These are phyloP conservation scores for Sporothrix curviconia DNA, from an alignment of 2,329 filamentous ascomycete species.

Conservation along the genomic window DNA sequence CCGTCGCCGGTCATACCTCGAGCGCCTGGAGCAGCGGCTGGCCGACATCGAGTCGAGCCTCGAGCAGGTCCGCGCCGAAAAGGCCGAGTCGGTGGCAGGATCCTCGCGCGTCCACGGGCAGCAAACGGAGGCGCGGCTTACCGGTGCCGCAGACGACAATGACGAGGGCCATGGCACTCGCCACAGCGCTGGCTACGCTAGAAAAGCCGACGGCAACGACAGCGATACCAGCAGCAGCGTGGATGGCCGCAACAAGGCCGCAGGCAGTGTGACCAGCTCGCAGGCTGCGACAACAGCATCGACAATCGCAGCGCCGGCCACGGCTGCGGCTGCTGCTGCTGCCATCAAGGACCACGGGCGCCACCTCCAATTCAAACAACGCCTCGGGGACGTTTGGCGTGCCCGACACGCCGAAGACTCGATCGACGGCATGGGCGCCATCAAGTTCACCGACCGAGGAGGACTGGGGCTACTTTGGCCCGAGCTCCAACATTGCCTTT, in stretches of 20 bases:
- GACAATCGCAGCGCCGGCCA: background rate
- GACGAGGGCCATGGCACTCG: background rate
- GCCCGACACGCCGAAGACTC: constrained; percentile 12
- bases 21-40: constrained; percentile 13
- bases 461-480: constrained; percentile 22
- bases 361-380: background rate
- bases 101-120: background rate
- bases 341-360: no score
- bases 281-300: background rate
- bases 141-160: background rate
- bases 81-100: background rate
- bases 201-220: background rate
- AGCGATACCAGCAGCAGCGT: background rate
- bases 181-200: no score
- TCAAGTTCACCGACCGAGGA: constrained; percentile 21
- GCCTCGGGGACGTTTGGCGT: background rate
- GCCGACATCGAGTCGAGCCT: constrained; percentile 4
- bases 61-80: background rate
- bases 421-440: constrained; percentile 22
- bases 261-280: background rate
- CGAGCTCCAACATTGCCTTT: constrained; percentile 25
- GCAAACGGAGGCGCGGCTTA: background rate
- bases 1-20: constrained; percentile 2
- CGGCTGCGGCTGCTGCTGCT: background rate
- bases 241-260: background rate